These are phyloP conservation scores for Pezicula neosporulosa DNA, from an alignment of 2,329 filamentous ascomycete species.

Conservation along the genomic window DNA sequence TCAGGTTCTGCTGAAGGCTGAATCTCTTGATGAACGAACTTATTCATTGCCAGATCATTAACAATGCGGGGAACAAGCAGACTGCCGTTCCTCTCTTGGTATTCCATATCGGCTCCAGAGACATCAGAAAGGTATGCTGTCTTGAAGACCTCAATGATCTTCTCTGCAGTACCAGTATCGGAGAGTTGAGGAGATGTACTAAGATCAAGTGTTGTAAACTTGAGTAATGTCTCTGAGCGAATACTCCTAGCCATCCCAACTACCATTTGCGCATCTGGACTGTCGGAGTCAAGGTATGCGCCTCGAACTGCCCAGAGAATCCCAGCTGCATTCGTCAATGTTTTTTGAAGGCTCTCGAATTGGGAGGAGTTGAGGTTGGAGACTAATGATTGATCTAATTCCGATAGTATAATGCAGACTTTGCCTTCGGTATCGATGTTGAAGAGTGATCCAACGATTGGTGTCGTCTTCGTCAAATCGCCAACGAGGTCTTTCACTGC, in stretches of 20 bases:
- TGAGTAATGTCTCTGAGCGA: conserved; percentile 21
- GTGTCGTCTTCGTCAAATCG: conserved; percentile 29
- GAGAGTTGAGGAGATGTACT: conserved; percentile 27
- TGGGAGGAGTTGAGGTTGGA: conserved; percentile 33
- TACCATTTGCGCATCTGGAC: conserved; percentile 20
- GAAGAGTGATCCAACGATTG: conserved; percentile 28
- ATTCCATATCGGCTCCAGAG: conserved; percentile 18
- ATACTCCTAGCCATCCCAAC: conserved; percentile 24
- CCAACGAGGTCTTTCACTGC: conserved; percentile 31
- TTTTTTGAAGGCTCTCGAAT: conserved; percentile 31
- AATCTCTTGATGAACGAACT: conserved; percentile 39
- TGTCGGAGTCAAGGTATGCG: conserved; percentile 31
- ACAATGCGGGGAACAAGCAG: conserved; percentile 18
- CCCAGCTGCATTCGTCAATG: conserved; percentile 34
- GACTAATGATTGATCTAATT: conserved; percentile 33
- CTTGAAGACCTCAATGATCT: conserved; percentile 15
- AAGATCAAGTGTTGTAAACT: conserved; percentile 22
- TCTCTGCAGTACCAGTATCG: conserved; percentile 21
- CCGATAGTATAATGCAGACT: conserved; percentile 44
- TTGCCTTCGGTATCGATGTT: conserved; percentile 24
- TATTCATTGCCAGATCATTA: conserved; percentile 25
- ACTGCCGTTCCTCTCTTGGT: conserved; percentile 22
- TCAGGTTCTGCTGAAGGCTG: conserved; percentile 33
- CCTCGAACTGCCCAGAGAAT: conserved; percentile 46
- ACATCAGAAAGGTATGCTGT: conserved; percentile 7